Base-by-base conservation (phyloP, 441 rosid species). In the Hura crepitans region DNA sequence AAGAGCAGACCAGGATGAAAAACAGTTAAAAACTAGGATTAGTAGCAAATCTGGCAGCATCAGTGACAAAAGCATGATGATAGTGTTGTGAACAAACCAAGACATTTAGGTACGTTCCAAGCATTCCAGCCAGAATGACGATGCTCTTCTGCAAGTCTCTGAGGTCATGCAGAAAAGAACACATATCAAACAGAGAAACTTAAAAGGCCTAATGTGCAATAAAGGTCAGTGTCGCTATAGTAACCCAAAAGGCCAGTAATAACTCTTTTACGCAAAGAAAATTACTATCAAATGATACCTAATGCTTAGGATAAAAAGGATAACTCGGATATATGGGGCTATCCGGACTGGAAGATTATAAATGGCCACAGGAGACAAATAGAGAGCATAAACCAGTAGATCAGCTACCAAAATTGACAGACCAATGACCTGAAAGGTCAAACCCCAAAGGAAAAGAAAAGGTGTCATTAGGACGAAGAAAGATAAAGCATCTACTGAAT, bases 271-370 rank as follows among this genome's bases (percentile, higher is more conserved):
- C 27, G 33, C 43, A n/a, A 0, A 53, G 8, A 31, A 50, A 43
- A 27, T 37, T 37, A 62, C 27, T 23, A 31, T 42, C 45, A 43
- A 14, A 43, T 71, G 17, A 51, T 90, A 95, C 99, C 98, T 89
- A 42, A 87, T 84, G 79, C 81, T 85, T 61, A 91, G 85, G 81
- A 89, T 79, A 80, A 95, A 88, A 77, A 92, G 56, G 68, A 87
- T 71, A 73, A 95, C 99, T 82, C 98, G 84, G 74, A 88, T 76
- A 61, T 95, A 92, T 35, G 97, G 99, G 12, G 99, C 98, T 68
- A 88, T 79, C 78, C 99, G 85, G 71, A 89, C 71, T 30, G 99
- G 97, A 79, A 95, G 96, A 80, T 68, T 86, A 72, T 76, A 72
- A 45, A 87, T 76, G 74, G 86, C 86, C 74, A 86, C 80, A 3